These are phyloP conservation scores for Hypoxylon sp. DNA, from an alignment of 2,329 filamentous ascomycete genomes.

Conservation along the genomic window DNA sequence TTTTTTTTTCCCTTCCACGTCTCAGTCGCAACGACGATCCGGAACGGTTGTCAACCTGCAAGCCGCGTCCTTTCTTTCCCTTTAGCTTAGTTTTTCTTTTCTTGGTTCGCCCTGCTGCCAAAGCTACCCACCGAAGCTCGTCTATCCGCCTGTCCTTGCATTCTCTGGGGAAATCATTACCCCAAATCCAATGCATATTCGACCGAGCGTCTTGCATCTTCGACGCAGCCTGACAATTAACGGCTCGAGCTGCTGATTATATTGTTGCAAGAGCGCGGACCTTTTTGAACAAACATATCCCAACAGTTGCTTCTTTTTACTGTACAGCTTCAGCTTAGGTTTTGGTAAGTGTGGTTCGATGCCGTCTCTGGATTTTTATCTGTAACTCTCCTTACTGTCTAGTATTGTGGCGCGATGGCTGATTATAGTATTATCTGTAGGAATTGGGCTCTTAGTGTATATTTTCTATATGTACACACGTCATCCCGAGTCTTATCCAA, in stretches of 20 bases:
- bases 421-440: conserved; percentile 26
- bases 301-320: conserved; percentile 26
- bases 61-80: conserved; percentile 25
- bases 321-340: conserved; percentile 24
- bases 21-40: conserved; percentile 36
- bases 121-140: conserved; percentile 7
- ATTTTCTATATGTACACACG: conserved; percentile 12
- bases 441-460: conserved; percentile 22
- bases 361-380: not conserved
- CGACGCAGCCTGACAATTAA: conserved; percentile 39
- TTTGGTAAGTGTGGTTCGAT: conserved; percentile 27
- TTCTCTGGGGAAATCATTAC: conserved; percentile 45
- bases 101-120: conserved; percentile 23
- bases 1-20: conserved; percentile 31
- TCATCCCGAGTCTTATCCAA: conserved; percentile 22
- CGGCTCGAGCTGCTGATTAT: conserved; percentile 39
- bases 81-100: conserved; percentile 29
- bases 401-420: conserved; percentile 24
- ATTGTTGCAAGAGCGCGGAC: conserved; percentile 26
- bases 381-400: not conserved
- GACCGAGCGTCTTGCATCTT: conserved; percentile 31
- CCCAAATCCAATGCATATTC: conserved; percentile 36
- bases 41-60: conserved; percentile 28
- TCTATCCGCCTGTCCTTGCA: conserved; percentile 33
- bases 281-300: conserved; percentile 28